Evolutionary conservation across 305 asterid species (phyloP), one percentile per base, ranked within the genome.

Genomic region (Fraxinus greggii): DNA sequence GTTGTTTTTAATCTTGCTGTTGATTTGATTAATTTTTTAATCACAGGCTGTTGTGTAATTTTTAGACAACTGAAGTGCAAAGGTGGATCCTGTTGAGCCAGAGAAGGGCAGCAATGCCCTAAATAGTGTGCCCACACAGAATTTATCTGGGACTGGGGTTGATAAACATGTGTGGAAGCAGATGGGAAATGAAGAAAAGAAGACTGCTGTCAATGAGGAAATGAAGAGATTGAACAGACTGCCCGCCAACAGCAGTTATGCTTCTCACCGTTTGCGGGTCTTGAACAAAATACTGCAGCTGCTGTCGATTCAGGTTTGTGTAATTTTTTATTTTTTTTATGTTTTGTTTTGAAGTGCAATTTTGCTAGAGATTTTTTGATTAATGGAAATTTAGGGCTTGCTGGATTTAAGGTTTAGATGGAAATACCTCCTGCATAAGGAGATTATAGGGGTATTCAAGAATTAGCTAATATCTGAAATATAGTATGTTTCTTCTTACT

Each of bases 231-330:
- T 93, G 88, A 89, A 83, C 32, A 83, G 77, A 8, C 90, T 95
- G 31, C 97, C 98, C 15, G 81, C 87, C 13, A 92, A 88, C 84
- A 93, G 98, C 87, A 76, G 81, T 13, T 93, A 92, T 83, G 98
- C 93, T 73, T 81, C 88, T 79, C 98, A 95, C 59, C 98, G 97
- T n/a, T 79, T 92, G 81, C 90, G 95, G 1, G 93, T 95, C 77
- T 84, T 95, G 86, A 88, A 88, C 87, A 93, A 95, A 85, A 90
- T 95, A 19, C 89, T 88, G 9, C 90, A 93, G 33, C 94, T 93
- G 31, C 85, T 95, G 35, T 86, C 93, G 7, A 80, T 91, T 80
- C 89, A 91, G 98, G 98, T 93, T 36, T 9, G 72, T 80, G 4
- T 10, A 10, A 61, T 36, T 36, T 7, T 32, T 32, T 32, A 17